Base-by-base conservation (phyloP, 495 filamentous ascomycete genomes). In the Tetracladium setigerum region DNA sequence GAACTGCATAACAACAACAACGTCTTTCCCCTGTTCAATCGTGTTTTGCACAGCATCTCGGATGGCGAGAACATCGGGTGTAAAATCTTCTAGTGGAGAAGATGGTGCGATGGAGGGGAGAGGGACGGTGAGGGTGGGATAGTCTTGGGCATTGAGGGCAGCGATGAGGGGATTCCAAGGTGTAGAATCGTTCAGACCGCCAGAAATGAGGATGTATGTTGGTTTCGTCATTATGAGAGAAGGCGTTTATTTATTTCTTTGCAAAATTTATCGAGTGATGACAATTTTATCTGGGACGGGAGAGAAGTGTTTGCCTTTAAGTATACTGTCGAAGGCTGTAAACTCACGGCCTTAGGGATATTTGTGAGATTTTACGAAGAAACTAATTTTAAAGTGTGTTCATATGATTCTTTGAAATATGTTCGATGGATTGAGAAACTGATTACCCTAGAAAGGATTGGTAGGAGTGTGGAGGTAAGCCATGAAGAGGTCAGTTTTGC, bases 171-270 rank as follows among this genome's bases (percentile, higher is more conserved):
- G 36, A 39, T 62, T 45, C 47, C 63, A 76, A 56, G 56, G 47
- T 9, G 17, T 22, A 4, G 70, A 66, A 1, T 45, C 61, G 41
- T 67, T 49, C 64, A 69, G 76, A 16, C 72, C 71, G n/a, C 70
- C 75, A 1, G 67, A 67, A n/a, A 70, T 56, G 46, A 77, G 59
- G 38, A 76, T 56, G 41, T 77, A 60, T 1, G 65, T 66, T 37
- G 68, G 68, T 44, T 67, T 67, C 13, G 58, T 44, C 47, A 48
- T 55, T 56, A 47, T 46, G 58, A 51, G 44, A 31, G 14, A 12
- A 22, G 47, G 51, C 7, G 22, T 27, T 27, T 27, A 3, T 27
- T 3, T 27, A 27, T 27, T 27, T 27, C 3, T 27, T 27, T 27
- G 22, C 22, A 27, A 7, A 27, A 27, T 27, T 27, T 27, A 7